Conservation (phyloP, 1,139 yeast genomes). For the Suhomyces anneliseae region DNA sequence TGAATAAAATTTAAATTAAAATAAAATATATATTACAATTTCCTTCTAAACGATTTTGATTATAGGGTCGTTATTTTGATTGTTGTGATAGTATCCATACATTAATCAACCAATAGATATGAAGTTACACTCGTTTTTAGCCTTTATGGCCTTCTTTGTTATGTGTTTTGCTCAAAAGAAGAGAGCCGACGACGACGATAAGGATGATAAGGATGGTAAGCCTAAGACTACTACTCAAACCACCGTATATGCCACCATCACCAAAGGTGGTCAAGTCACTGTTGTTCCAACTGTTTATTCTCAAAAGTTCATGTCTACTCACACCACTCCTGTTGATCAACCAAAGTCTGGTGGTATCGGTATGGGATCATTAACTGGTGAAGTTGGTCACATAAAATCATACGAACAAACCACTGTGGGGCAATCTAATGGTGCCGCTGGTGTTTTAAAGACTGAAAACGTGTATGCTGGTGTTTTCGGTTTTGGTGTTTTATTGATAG, state of each 20-base stretch:
- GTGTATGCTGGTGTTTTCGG: slow-evolving; percentile 19
- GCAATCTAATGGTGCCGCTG: slow-evolving; percentile 9
- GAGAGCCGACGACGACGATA: slow-evolving; percentile 4
- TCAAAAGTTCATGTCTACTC: slow-evolving; percentile 35
- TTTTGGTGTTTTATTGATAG: slow-evolving; percentile 14
- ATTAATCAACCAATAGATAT: not conserved
- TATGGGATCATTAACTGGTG: slow-evolving; percentile 34
- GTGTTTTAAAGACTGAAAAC: slow-evolving; percentile 5
- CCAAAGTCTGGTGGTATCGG: slow-evolving; percentile 37
- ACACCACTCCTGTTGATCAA: slow-evolving; percentile 21
- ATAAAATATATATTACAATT: too few species aligned
- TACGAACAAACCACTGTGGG: slow-evolving; percentile 32
- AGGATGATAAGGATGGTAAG: not conserved
- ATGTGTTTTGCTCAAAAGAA: slow-evolving; percentile 5
- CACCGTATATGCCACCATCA: slow-evolving; percentile 37
- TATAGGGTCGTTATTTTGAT: too few species aligned
- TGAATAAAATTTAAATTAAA: too few species aligned
- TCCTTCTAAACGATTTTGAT: too few species aligned
- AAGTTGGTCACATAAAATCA: slow-evolving; percentile 35
- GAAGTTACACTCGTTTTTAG: slow-evolving; percentile 1
- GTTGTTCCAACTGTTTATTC: slow-evolving; percentile 29
- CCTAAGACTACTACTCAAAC: slow-evolving; percentile 8
- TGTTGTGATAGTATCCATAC: too few species aligned
- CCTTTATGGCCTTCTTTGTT: slow-evolving; percentile 3
- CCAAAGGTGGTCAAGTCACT: slow-evolving; percentile 30